These are phyloP conservation scores for Dryas drummondii DNA, from an alignment of 306 rosid species.

Conservation along the genomic window DNA sequence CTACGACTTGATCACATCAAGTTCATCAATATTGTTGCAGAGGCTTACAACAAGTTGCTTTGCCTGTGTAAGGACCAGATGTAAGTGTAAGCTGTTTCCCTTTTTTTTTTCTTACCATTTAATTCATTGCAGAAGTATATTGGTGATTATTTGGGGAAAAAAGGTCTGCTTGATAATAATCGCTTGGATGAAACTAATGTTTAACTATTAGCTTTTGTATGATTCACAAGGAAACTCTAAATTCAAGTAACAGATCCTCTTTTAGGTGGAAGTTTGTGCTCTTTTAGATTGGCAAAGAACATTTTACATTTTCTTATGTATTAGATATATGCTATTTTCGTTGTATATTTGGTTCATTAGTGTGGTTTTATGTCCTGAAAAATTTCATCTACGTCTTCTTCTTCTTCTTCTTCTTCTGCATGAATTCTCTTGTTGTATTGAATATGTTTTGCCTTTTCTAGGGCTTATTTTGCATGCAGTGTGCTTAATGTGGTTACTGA, in stretches of 20 bases:
- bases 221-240: not conserved
- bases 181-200: not conserved
- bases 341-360: not conserved
- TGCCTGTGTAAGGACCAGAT: constrained; percentile 81
- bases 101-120: constrained; percentile 1
- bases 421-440: not conserved
- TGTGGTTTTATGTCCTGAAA: not conserved
- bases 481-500: constrained; percentile 71
- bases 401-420: not conserved
- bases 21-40: constrained; percentile 58
- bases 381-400: not conserved
- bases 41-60: constrained; percentile 79
- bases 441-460: constrained; percentile 36
- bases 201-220: not conserved
- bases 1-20: constrained; percentile 68
- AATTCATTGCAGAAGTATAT: not conserved
- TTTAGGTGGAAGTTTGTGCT: not conserved
- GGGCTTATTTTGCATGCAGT: constrained; percentile 83
- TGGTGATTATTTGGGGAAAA: not conserved
- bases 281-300: not conserved
- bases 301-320: not conserved
- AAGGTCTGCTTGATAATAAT: not conserved
- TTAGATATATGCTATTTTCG: not conserved
- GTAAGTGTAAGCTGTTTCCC: constrained; percentile 59
- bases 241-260: not conserved